Base-by-base conservation (phyloP, 73 alveolate genomes). In the Loxodes magnus region DNA sequence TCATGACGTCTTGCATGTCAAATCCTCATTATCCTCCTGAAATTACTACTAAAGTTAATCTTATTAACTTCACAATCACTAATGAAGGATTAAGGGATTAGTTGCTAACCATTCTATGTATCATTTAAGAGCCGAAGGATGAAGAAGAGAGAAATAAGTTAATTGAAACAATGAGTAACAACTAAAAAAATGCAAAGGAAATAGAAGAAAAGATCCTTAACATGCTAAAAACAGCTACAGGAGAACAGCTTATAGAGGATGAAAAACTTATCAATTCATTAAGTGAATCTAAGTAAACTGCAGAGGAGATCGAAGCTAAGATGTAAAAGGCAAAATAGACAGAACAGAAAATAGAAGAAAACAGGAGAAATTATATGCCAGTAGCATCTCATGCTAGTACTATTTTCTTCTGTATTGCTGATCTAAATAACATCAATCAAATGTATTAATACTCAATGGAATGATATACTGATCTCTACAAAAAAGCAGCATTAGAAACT, bases 21-120 rank as follows among this genome's bases (percentile, higher is more conserved):
- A 94, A 94, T 71, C 99, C 99, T 31, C 98, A 90, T 68, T 94
- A 89, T 70, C 61, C 88, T 44, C 99, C 99, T 0, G 99, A 94
- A 79, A 79, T 90, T 16, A 87, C 98, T 5, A 90, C 95, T 15
- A 82, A 87, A 30, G 96, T 94, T 36, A 94, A 97, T 25, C 64
- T 94, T 29, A 74, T 94, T 27, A 94, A 94, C 81, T 94, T 94
- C 68, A 94, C 94, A 84, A 94, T 94, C 69, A 94, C 99, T 24
- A 89, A 79, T 64, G 99, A 91, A 51, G 98, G 99, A 16, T 83
- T 94, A 20, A 82, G 83, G 67, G 98, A 90, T 64, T 79, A 93
- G 66, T 73, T 93, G 78, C 77, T 88, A 49, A 79, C 93, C 39
- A 56, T 82, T 28, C 74, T 93, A 30, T 97, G 89, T 7, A 77